Evolutionary conservation across 169 alveolate species (phyloP).

Genomic region (Amoebophrya sp.): DNA sequence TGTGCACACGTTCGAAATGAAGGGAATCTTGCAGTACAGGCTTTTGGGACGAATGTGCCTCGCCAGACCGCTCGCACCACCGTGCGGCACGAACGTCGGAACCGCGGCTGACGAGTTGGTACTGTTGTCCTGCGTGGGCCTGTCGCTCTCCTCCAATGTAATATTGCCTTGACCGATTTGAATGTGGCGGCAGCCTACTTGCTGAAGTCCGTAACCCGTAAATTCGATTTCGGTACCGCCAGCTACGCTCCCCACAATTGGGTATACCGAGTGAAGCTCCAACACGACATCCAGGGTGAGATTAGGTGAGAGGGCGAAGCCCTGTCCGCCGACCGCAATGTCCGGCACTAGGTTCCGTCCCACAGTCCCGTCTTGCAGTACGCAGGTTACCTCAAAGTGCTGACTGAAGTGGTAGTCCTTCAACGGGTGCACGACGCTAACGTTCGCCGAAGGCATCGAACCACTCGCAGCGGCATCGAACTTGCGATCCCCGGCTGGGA

Average conservation of each 20-base stretch:
- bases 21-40: not conserved
- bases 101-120: not conserved
- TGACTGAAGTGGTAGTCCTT: not conserved
- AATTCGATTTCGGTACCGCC: slow-evolving; percentile 15
- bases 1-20: not conserved
- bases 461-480: not conserved
- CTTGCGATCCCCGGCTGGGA: not conserved
- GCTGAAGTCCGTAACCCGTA: not conserved
- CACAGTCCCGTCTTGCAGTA: not conserved
- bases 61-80: not conserved
- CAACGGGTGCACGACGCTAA: not conserved
- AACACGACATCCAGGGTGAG: not conserved
- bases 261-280: not conserved
- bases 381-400: not conserved
- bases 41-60: not conserved
- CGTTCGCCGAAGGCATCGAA: not conserved
- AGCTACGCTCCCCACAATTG: not conserved
- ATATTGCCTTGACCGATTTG: not conserved
- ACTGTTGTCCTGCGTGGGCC: not conserved
- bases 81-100: not conserved
- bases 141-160: not conserved
- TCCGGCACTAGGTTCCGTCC: not conserved
- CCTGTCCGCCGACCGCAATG: not conserved
- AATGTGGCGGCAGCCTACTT: not conserved
- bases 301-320: not conserved